Evolutionary conservation across 2,329 filamentous ascomycete genomes (phyloP).

Genomic region (Xylariales sp.): DNA sequence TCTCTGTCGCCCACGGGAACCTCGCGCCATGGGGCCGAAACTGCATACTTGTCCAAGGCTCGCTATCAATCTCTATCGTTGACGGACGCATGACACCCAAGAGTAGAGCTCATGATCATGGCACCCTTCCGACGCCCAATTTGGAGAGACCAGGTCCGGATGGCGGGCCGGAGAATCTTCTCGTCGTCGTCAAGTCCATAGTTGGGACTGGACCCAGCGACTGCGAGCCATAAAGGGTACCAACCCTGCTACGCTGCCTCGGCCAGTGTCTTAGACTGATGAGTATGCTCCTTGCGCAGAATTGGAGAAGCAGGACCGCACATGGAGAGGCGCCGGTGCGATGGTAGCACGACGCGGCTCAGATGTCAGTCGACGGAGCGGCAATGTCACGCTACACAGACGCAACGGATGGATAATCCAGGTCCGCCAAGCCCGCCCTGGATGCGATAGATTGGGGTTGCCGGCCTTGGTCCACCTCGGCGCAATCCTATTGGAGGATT

Average conservation of each 20-base stretch:
- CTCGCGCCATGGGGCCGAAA: not conserved
- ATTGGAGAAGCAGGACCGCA: not conserved
- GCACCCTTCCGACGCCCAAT: not conserved
- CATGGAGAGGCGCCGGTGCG: conserved; percentile 5
- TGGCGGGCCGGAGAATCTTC: conserved; percentile 8
- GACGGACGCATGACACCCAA: not conserved
- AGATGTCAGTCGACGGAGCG: not conserved
- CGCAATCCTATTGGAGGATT: conserved; percentile 18
- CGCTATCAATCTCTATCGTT: too few species aligned
- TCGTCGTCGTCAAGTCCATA: conserved; percentile 1
- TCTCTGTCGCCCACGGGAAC: not conserved
- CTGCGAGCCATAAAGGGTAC: not conserved
- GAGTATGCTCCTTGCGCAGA: not conserved
- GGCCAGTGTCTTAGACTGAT: conserved; percentile 6
- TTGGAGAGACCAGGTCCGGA: conserved; percentile 5
- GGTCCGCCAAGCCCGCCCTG: conserved; percentile 6
- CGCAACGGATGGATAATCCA: conserved; percentile 10
- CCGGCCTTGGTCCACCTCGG: conserved; percentile 9
- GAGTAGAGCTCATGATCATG: conserved; percentile 1
- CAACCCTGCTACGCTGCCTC: not conserved
- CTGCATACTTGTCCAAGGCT: not conserved
- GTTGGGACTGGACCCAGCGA: not conserved
- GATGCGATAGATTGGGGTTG: conserved; percentile 10
- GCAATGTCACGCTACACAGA: conserved; percentile 5
- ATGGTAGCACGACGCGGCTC: not conserved